Conservation (phyloP, 441 rosid genomes). For the Adansonia gregorii region DNA sequence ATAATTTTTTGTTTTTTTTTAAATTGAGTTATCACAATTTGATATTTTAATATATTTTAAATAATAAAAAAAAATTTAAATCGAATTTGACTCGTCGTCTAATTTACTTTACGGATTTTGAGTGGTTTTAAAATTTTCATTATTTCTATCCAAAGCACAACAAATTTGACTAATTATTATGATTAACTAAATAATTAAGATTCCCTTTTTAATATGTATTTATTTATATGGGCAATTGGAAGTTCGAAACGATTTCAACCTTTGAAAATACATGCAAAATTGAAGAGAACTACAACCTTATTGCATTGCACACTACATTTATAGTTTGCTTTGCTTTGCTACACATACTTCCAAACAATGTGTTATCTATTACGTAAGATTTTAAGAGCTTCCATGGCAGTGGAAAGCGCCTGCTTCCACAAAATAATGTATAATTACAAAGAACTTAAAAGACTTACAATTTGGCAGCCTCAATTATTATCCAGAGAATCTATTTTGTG, state of each 20-base stretch:
- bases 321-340: too few species aligned
- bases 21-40: too few species aligned
- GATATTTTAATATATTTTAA: too few species aligned
- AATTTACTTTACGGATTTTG: neutral
- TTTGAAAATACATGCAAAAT: too few species aligned
- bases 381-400: neutral
- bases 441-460: neutral
- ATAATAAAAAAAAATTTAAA: too few species aligned
- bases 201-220: neutral
- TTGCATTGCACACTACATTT: too few species aligned
- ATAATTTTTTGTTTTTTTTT: too few species aligned
- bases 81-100: neutral
- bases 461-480: conserved; percentile 2
- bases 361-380: too few species aligned
- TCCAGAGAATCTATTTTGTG: conserved; percentile 16
- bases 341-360: too few species aligned
- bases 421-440: neutral
- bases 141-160: neutral
- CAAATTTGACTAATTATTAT: neutral
- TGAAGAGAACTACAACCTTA: too few species aligned
- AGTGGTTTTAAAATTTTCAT: neutral
- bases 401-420: neutral
- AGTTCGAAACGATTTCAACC: too few species aligned
- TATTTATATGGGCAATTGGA: too few species aligned
- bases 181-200: neutral